Base-by-base conservation (phyloP, 2,329 filamentous ascomycete species). In the Calonectria montana region DNA sequence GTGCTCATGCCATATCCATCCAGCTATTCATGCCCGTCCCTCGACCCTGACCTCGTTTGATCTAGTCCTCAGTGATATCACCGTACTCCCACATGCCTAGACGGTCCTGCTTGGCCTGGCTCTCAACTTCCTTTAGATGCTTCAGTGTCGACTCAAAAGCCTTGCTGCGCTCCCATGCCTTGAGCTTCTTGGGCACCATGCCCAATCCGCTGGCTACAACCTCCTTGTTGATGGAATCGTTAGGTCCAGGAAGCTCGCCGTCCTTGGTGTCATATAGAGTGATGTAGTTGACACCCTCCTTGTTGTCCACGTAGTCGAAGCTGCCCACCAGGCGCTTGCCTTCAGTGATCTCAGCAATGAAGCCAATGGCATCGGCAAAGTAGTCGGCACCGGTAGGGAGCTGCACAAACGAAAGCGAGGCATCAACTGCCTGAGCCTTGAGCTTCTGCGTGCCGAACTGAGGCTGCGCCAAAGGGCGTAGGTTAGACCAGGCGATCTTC, bases 81-180 rank as follows among this genome's bases (percentile, higher is more conserved):
- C 97, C 97, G 84, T 98, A 99, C 89, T 99, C 97, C 96, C 96
- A 99, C 90, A 98, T 97, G 50, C 97, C 97, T 76, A 91, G 88
- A 74, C 95, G 91, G 69, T 92, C 91, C 67, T 90, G 87, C 90
- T 97, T 98, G 5, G 96, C 96, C 83, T 93, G 88, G 41, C 89
- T 88, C 87, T 97, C 93, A 64, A 93, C 90, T 83, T 93, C 89
- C 80, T 90, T 92, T 73, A 98, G 86, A 77, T 90, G 90, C 83
- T 91, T 90, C 74, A 98, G 85, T 50, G 95, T 91, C 39, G 94
- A 89, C 69, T 89, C 89, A 55, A 94, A 94, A 10, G 91, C 91
- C 70, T 84, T 86, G 84, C 89, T 90, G 68, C 93, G 90, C 88
- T 98, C 97, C 94, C 96, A 98, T 0, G 92, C 88, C 90, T 95